Conservation (phyloP, 2,329 filamentous ascomycete genomes). For the Tolypocladium ovalisporum region DNA sequence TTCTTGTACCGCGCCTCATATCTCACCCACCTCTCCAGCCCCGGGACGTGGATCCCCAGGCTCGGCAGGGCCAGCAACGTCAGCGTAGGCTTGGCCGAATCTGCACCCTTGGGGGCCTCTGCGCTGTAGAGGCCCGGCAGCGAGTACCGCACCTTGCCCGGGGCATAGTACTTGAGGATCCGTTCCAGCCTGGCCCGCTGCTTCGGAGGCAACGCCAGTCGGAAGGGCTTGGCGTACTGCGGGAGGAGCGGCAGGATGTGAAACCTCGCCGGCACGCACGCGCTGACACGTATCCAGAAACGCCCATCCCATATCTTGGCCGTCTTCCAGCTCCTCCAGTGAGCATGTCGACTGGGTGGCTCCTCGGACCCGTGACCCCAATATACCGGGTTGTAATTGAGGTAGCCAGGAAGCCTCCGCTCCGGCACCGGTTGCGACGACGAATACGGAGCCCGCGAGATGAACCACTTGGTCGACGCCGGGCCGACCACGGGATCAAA, state of each 20-base stretch:
- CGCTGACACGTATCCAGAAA: conserved; percentile 45
- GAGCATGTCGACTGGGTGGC: conserved; percentile 2
- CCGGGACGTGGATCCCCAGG: conserved; percentile 34
- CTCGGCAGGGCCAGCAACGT: conserved; percentile 43
- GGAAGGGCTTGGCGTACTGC: conserved; percentile 35
- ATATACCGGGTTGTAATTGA: conserved; percentile 5
- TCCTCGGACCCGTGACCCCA: conserved; percentile 1
- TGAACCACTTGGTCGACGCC: conserved; percentile 25
- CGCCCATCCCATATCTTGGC: conserved; percentile 45
- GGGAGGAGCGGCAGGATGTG: conserved; percentile 33
- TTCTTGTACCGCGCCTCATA: conserved; percentile 41
- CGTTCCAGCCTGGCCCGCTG: conserved; percentile 24
- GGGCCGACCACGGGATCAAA: conserved; percentile 21
- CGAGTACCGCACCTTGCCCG: conserved; percentile 43
- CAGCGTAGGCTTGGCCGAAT: conserved; percentile 12
- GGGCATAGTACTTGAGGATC: conserved; percentile 37
- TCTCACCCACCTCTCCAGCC: conserved; percentile 34
- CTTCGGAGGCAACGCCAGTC: conserved; percentile 26
- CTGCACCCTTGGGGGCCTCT: conserved; percentile 12
- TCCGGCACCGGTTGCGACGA: conserved; percentile 22
- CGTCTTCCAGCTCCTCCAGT: conserved; percentile 20
- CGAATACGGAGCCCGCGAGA: conserved; percentile 35
- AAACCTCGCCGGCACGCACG: conserved; percentile 29
- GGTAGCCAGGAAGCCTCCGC: conserved; percentile 11
- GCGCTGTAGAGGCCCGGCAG: conserved; percentile 43